Conservation (phyloP, 805 yeast species). For the Huiozyma sinensis region DNA sequence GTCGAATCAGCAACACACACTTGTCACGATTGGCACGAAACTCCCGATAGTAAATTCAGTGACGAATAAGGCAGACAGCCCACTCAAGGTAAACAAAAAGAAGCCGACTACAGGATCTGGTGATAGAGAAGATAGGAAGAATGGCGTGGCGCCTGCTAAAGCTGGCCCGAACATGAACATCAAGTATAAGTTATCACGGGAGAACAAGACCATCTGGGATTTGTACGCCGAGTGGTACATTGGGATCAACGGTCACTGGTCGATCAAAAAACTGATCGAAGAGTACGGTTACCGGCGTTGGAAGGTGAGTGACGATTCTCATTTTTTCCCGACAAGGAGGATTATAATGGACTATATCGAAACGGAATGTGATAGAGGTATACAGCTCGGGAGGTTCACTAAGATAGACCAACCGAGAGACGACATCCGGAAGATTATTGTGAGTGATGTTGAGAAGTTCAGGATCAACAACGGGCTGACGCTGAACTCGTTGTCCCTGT, state of each 20-base stretch:
- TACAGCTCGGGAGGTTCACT: constrained; percentile 23
- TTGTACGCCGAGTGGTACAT: constrained; percentile 30
- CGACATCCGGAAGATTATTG: constrained; percentile 24
- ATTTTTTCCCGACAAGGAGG: constrained; percentile 30
- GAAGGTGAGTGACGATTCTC: constrained; percentile 31
- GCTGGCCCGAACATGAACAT: constrained; percentile 20
- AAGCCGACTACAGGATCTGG: not conserved
- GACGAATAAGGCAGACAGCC: not conserved
- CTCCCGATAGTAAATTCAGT: not conserved
- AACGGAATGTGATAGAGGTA: constrained; percentile 26
- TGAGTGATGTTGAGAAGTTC: constrained; percentile 28
- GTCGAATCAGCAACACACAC: not conserved
- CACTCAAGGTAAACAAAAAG: not conserved
- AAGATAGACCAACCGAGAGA: constrained; percentile 23
- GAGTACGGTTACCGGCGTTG: constrained; percentile 29
- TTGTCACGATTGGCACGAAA: not conserved
- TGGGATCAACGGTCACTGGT: constrained; percentile 26
- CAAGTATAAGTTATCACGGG: constrained; percentile 29
- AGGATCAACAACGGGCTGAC: constrained; percentile 26
- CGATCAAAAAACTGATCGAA: constrained; percentile 25
- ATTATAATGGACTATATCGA: constrained; percentile 31
- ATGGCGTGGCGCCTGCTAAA: not conserved
- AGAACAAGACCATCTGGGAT: constrained; percentile 30
- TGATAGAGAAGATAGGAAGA: not conserved
- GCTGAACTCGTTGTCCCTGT: constrained; percentile 25